Base-by-base conservation (phyloP, 2,329 filamentous ascomycete genomes). In the Lasiodiplodia gonubiensis region DNA sequence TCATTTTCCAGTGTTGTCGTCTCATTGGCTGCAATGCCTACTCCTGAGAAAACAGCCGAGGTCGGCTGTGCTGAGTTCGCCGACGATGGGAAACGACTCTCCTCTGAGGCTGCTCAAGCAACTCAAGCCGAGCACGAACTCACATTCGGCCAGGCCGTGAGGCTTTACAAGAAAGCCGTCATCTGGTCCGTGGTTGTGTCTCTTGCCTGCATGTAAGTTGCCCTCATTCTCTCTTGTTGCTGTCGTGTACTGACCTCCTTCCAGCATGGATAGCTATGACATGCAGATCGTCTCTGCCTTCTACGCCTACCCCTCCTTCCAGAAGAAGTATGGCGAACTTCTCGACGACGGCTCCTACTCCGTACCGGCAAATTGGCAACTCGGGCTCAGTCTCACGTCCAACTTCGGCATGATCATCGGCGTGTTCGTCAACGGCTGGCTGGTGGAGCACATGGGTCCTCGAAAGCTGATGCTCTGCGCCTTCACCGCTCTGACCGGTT, bases 231-330 rank as follows among this genome's bases (percentile, higher is more conserved):
- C 1, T 33, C 11, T 14, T 52, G 49, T 52, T 27, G 23, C 49
- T 23, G 23, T 14, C 0, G 27, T 25, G 2, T 16, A 23, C 25
- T 55, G n/a, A 55, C 53, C 18, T 11, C 14, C 91, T 76, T 94
- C 97, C 76, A 89, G 88, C 73, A 97, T 97, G 93, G 93, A 97
- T 78, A 92, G 92, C 11, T 95, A 93, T 79, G 92, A 96, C 76
- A 84, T 94, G 69, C 89, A 87, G 71, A 82, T 96, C 69, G 89
- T 94, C 74, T 91, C 90, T 78, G 92, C 92, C 78, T 91, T 94
- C 73, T 93, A 87, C 67, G 80, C 74, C 8, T 80, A 79, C 57
- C 78, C 80, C 2, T 74, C 78, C 59, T 84, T 83, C 77, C 81
- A 82, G 54, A 71, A 72, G 64, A 78, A 80, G 67, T 83, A 80